A percentile compares a stretch with the other conserved stretches of the same genome.
Conservation (phyloP, 2,329 filamentous ascomycete genomes). For the Fusarium sp. region DNA sequence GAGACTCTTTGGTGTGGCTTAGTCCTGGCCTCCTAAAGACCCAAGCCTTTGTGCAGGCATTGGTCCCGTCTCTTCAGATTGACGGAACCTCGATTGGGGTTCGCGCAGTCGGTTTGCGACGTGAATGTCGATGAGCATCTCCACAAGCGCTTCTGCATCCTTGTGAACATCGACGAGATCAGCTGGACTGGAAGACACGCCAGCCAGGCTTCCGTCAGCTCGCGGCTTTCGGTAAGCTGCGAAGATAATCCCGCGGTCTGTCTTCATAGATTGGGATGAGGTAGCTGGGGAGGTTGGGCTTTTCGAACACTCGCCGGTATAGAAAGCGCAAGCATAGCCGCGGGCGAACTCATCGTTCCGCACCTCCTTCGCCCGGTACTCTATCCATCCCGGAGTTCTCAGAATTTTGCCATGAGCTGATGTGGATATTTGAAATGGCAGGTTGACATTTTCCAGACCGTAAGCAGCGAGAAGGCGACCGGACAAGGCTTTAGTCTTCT, state of each 20-base stretch:
- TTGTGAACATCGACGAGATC: constrained; percentile 60
- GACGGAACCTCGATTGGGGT: constrained; percentile 39
- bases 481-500: constrained; percentile 48
- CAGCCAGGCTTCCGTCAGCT: constrained; percentile 51
- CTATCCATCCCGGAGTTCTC: constrained; percentile 62
- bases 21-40: not conserved
- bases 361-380: constrained; percentile 60
- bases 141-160: constrained; percentile 64
- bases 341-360: constrained; percentile 59
- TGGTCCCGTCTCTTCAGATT: constrained; percentile 54
- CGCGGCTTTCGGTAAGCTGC: constrained; percentile 64
- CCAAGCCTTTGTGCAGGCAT: constrained; percentile 48
- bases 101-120: constrained; percentile 52
- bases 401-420: constrained; percentile 63
- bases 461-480: constrained; percentile 66
- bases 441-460: constrained; percentile 61
- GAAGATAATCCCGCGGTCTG: constrained; percentile 66
- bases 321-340: constrained; percentile 65
- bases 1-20: not conserved
- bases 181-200: constrained; percentile 49
- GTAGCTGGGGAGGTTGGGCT: constrained; percentile 45
- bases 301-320: constrained; percentile 55
- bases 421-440: constrained; percentile 63
- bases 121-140: constrained; percentile 64
- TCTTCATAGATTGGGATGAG: constrained; percentile 40